phyloP scores from a whole-genome alignment of 495 filamentous ascomycete species.

The Achaetomiella virescens region DNA sequence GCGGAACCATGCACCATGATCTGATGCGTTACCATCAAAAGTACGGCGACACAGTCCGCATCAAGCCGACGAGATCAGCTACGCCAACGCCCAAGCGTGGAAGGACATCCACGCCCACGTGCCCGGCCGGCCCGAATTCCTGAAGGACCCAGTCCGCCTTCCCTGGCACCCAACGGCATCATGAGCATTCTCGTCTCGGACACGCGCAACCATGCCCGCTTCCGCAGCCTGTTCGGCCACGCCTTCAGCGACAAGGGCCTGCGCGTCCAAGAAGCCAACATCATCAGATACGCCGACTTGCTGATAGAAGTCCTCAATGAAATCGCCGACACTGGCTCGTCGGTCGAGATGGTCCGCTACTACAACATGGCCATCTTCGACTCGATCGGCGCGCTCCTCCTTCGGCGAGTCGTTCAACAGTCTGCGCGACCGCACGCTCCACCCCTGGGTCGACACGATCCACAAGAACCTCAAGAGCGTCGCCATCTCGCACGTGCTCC shows the following conservation, averaged over 20 bases:
- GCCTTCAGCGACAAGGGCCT: not conserved
- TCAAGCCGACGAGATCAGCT: not conserved
- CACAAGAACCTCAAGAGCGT: not conserved
- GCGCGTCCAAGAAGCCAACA: not conserved
- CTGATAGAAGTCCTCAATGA: not conserved
- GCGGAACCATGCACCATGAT: not conserved
- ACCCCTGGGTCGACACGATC: not conserved
- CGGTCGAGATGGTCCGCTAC: not conserved
- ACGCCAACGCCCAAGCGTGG: not conserved
- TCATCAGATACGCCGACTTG: not conserved
- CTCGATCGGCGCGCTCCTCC: not conserved
- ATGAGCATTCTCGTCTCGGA: not conserved
- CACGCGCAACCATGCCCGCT: not conserved
- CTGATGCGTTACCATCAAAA: not conserved
- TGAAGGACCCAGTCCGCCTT: not conserved
- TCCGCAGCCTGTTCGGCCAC: not conserved
- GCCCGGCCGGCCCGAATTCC: not conserved
- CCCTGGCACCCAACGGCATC: not conserved
- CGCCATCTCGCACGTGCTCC: not conserved
- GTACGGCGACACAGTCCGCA: not conserved
- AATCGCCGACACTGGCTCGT: not conserved
- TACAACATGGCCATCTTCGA: not conserved
- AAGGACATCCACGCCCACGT: not conserved
- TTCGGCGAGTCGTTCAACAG: not conserved
- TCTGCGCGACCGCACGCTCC: not conserved